Percentiles rank a stretch among this genome's conserved stretches.
phyloP scores from a whole-genome alignment of 2,329 filamentous ascomycete genomes.

The Pyrenophora teres region DNA sequence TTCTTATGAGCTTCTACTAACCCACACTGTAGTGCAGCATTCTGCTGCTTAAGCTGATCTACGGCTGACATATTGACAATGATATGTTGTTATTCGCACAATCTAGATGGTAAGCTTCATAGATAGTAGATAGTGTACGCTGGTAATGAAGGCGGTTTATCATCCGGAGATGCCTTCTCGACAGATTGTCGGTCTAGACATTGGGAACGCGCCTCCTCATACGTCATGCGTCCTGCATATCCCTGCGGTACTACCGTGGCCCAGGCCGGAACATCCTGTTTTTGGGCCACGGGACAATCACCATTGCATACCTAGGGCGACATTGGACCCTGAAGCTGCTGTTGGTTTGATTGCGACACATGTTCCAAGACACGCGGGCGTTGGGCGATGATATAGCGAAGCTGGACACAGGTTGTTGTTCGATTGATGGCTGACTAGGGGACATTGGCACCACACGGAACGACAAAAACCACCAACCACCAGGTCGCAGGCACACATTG shows the following conservation, averaged over 20 bases:
- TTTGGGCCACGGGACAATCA: slow-evolving; percentile 22
- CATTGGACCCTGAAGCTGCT: slow-evolving; percentile 14
- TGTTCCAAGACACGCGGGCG: neutral
- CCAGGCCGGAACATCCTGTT: slow-evolving; percentile 25
- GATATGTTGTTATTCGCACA: neutral
- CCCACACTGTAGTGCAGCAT: slow-evolving; percentile 49
- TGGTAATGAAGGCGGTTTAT: too few species aligned
- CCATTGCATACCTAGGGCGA: slow-evolving; percentile 10
- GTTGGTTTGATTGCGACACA: neutral
- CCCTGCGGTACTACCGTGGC: slow-evolving; percentile 19
- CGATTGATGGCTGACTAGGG: neutral
- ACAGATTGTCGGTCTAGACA: slow-evolving; percentile 12
- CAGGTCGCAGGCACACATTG: too few species aligned
- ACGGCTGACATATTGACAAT: slow-evolving; percentile 39
- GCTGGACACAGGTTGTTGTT: neutral
- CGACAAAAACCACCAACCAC: neutral
- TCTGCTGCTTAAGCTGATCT: slow-evolving; percentile 50
- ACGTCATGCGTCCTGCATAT: slow-evolving; percentile 23
- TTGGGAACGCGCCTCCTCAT: slow-evolving; percentile 18
- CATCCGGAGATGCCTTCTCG: too few species aligned
- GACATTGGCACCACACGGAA: neutral
- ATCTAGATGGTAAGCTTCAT: too few species aligned
- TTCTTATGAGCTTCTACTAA: neutral
- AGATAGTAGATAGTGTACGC: too few species aligned
- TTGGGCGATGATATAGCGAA: neutral